These are phyloP conservation scores for Fraxinus greggii DNA, from an alignment of 305 asterid genomes.

Conservation along the genomic window DNA sequence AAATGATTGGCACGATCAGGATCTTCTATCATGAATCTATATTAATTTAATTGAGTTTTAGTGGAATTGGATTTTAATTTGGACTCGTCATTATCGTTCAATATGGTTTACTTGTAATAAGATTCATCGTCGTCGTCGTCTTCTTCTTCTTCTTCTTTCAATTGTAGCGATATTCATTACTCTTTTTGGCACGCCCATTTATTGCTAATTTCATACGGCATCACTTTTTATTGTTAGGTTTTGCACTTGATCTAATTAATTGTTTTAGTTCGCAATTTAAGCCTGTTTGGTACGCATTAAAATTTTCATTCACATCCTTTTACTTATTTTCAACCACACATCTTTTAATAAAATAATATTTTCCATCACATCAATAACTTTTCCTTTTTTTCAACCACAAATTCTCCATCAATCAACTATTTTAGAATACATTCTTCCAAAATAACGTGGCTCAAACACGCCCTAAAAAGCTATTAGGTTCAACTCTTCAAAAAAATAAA, in stretches of 20 bases:
- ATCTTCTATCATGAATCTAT: background rate
- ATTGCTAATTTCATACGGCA: constrained; percentile 5
- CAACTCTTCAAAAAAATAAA: background rate
- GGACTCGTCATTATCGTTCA: constrained; percentile 4
- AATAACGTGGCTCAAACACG: no score
- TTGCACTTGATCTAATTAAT: background rate
- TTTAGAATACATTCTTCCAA: no score
- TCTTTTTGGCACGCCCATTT: background rate
- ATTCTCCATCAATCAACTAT: no score
- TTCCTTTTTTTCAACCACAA: no score
- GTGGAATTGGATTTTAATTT: constrained; percentile 6
- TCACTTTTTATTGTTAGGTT: background rate
- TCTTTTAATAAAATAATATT: no score
- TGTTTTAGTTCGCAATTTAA: background rate
- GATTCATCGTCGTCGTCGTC: background rate
- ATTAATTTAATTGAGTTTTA: background rate
- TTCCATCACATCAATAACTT: no score
- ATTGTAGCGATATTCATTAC: background rate
- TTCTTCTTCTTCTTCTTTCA: background rate
- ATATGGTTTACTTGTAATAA: background rate
- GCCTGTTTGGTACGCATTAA: no score
- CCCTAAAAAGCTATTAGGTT: background rate
- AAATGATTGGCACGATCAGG: constrained; percentile 9
- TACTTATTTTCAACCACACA: no score
- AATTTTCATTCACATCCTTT: no score